Evolutionary conservation across 208 protist genomes (phyloP).

Genomic region (Leishmania amazonensis): DNA sequence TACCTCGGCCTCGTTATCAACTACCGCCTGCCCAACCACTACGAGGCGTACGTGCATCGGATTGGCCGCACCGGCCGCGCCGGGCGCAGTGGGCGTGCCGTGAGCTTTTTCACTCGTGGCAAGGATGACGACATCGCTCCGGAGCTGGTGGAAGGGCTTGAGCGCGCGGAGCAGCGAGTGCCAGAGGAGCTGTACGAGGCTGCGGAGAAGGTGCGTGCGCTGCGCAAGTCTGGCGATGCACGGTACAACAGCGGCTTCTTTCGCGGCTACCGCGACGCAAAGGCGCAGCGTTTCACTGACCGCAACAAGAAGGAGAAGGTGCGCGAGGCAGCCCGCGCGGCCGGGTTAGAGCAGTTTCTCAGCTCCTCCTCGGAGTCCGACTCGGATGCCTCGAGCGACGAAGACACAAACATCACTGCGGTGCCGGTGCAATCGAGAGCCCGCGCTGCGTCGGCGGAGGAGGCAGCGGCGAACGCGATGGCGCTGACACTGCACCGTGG

Average conservation of each 20-base stretch:
- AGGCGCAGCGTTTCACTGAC: constrained; percentile 55
- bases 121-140: constrained; percentile 84
- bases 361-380: constrained; percentile 58
- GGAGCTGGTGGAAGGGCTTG: constrained; percentile 79
- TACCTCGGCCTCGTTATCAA: constrained; percentile 99
- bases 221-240: constrained; percentile 69
- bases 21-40: constrained; percentile 98
- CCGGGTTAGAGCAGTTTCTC: constrained; percentile 79
- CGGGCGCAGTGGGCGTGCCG: constrained; percentile 72
- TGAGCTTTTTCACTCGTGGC: constrained; percentile 86
- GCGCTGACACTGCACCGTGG: constrained; percentile 29
- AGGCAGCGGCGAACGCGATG: constrained; percentile 20
- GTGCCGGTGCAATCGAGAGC: constrained; percentile 22
- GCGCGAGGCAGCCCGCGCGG: constrained; percentile 62
- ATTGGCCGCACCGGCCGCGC: constrained; percentile 94
- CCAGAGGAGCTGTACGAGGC: constrained; percentile 85
- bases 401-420: constrained; percentile 35
- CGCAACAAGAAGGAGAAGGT: constrained; percentile 68
- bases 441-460: constrained; percentile 10
- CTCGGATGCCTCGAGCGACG: constrained; percentile 43
- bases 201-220: constrained; percentile 65
- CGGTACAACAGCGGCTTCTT: constrained; percentile 72
- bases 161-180: constrained; percentile 70
- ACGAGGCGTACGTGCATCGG: constrained; percentile 98
- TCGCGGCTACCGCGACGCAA: constrained; percentile 73